These are phyloP conservation scores for Elaeis guineensis DNA, from an alignment of 176 grass and related monocot species.

Conservation along the genomic window DNA sequence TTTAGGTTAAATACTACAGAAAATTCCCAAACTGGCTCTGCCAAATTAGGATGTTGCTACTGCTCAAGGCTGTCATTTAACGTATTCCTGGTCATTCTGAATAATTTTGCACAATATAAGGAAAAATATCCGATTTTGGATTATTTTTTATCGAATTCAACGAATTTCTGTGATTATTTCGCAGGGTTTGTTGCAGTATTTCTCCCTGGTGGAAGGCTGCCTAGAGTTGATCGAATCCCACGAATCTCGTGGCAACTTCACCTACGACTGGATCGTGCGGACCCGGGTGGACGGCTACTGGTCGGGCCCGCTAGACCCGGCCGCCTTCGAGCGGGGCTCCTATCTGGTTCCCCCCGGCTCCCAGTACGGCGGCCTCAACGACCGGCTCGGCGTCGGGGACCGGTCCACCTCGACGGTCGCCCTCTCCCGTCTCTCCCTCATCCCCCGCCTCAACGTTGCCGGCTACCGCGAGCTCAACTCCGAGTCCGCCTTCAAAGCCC, in stretches of 20 bases:
- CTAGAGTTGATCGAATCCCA: slow-evolving; percentile 47
- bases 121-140: too few relatives aligned
- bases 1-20: too few relatives aligned
- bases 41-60: too few relatives aligned
- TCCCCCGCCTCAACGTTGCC: slow-evolving; percentile 29
- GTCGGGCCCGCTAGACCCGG: slow-evolving; percentile 22
- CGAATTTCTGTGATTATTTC: background rate
- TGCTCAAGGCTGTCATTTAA: too few relatives aligned
- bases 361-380: slow-evolving; percentile 68
- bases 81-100: too few relatives aligned
- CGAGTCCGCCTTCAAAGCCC: slow-evolving; percentile 57
- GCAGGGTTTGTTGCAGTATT: slow-evolving; percentile 80
- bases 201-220: slow-evolving; percentile 72
- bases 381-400: slow-evolving; percentile 49
- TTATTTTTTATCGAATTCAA: background rate
- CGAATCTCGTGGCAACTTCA: slow-evolving; percentile 42
- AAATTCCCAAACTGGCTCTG: too few relatives aligned
- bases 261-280: slow-evolving; percentile 58
- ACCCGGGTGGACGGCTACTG: slow-evolving; percentile 79
- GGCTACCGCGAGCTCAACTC: slow-evolving; percentile 54
- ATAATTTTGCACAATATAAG: too few relatives aligned
- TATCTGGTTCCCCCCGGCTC: slow-evolving; percentile 69
- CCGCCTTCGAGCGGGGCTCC: background rate
- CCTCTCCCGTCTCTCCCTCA: slow-evolving; percentile 42
- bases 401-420: slow-evolving; percentile 26